Evolutionary conservation across 768 basidiomycete genomes (phyloP).

Genomic region (Filobasidium floriforme): DNA sequence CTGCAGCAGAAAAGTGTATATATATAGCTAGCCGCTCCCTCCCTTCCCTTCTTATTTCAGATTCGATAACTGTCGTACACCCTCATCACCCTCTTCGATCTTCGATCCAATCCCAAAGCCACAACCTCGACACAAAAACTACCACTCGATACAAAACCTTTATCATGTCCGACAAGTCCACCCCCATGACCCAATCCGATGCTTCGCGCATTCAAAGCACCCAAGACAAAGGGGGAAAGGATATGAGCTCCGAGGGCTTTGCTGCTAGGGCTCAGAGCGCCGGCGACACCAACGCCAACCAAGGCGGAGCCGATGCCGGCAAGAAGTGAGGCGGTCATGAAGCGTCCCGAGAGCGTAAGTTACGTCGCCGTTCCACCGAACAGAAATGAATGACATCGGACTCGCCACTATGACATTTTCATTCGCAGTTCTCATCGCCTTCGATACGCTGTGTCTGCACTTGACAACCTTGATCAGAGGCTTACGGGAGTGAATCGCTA

Average conservation of each 20-base stretch:
- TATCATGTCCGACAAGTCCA: neutral
- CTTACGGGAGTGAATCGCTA: no score
- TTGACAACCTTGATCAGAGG: no score
- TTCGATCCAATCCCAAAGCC: neutral
- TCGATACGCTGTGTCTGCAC: no score
- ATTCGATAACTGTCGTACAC: no score
- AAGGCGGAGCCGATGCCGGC: neutral
- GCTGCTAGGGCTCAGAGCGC: constrained; percentile 3
- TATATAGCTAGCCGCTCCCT: no score
- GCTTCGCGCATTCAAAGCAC: neutral
- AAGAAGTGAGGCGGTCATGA: neutral
- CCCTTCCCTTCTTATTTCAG: no score
- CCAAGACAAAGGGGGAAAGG: neutral
- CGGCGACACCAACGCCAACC: neutral
- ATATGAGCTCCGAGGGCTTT: neutral
- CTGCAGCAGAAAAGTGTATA: no score
- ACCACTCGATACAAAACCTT: neutral
- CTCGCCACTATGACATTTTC: no score
- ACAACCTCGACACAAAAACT: neutral
- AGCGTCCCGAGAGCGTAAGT: neutral
- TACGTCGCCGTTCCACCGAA: neutral
- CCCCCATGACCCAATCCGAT: neutral
- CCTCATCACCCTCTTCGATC: neutral
- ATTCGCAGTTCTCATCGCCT: no score
- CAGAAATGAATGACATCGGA: no score